Evolutionary conservation across 2,329 filamentous ascomycete species (phyloP).

Genomic region (Dactylellina parvicollis): DNA sequence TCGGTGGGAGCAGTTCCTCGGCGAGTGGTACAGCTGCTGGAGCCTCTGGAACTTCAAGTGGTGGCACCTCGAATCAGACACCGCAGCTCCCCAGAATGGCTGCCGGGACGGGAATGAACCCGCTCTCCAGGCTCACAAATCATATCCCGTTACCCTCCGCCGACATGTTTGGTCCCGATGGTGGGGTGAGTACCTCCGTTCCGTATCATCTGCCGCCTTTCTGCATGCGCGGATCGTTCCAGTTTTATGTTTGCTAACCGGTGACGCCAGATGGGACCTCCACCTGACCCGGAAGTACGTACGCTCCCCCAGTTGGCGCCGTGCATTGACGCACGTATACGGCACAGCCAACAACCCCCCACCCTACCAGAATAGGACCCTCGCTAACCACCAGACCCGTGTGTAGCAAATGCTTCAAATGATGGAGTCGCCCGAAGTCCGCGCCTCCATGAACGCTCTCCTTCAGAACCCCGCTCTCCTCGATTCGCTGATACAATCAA

Average conservation of each 20-base stretch:
- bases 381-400: not conserved
- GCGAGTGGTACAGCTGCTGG: constrained; percentile 32
- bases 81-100: constrained; percentile 78
- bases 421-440: constrained; percentile 87
- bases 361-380: not conserved
- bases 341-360: constrained; percentile 6
- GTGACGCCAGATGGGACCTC: constrained; percentile 80
- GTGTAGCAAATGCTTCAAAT: constrained; percentile 75
- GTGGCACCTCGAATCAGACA: constrained; percentile 60
- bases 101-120: constrained; percentile 84
- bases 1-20: constrained; percentile 58
- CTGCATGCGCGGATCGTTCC: constrained; percentile 9
- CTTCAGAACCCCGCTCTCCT: constrained; percentile 94
- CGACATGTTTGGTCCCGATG: constrained; percentile 91
- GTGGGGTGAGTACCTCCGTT: constrained; percentile 81
- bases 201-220: not conserved
- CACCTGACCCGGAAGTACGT: constrained; percentile 74
- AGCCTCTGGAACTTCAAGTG: constrained; percentile 3
- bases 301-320: not conserved
- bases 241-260: constrained; percentile 39
- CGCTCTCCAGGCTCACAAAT: constrained; percentile 89
- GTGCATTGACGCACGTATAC: not conserved
- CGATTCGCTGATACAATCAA: constrained; percentile 92
- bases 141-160: constrained; percentile 87
- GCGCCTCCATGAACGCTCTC: constrained; percentile 89